Percentiles rank a stretch among this genome's conserved stretches.
Conservation (phyloP, 345 rosid genomes). For the Abelmoschus esculentus region DNA sequence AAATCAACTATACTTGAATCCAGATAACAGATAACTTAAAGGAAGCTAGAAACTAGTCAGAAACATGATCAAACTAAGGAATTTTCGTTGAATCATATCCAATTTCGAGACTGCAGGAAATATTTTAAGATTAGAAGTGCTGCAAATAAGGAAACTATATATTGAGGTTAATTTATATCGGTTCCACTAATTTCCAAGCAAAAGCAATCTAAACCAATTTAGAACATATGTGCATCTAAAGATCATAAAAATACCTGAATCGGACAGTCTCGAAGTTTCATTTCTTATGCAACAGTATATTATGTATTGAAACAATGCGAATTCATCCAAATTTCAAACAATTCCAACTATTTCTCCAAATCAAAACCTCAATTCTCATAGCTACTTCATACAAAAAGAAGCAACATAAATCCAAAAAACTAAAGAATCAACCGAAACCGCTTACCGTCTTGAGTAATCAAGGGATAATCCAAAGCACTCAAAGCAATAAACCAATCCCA, state of each 20-base stretch:
- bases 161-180: neutral
- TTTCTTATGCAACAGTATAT: neutral
- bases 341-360: neutral
- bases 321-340: neutral
- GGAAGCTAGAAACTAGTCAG: neutral
- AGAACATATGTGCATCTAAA: neutral
- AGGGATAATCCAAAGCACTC: constrained; percentile 88
- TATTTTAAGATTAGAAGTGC: neutral
- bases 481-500: constrained; percentile 91
- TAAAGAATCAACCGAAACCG: neutral
- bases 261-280: neutral
- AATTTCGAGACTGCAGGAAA: neutral
- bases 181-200: neutral
- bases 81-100: neutral
- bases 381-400: neutral
- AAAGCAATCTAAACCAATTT: neutral
- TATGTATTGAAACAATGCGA: neutral
- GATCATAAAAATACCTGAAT: neutral
- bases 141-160: neutral
- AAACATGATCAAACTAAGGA: neutral
- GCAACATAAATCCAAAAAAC: neutral
- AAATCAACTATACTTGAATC: neutral
- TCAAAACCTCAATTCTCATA: neutral
- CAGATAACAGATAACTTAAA: neutral
- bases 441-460: constrained; percentile 92